These are phyloP conservation scores for Ilex aquifolium DNA, from an alignment of 257 asterid genomes.

Conservation along the genomic window DNA sequence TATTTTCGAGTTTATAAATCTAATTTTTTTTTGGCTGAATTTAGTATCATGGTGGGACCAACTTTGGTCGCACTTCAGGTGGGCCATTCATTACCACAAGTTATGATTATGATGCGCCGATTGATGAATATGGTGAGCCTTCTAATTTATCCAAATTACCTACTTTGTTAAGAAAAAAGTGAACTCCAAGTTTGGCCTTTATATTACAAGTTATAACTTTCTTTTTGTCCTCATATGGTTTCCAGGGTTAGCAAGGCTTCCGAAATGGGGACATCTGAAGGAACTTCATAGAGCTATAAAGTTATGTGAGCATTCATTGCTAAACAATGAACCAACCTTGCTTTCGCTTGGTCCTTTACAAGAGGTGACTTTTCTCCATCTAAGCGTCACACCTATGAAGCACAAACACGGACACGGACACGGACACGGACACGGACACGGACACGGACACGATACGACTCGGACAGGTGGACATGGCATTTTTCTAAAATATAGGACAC, in stretches of 20 bases:
- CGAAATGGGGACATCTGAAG: slow-evolving; percentile 94
- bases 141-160: neutral
- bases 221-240: slow-evolving; percentile 19
- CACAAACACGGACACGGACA: too few relatives aligned
- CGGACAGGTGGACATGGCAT: too few relatives aligned
- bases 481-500: too few relatives aligned
- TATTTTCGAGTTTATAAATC: neutral
- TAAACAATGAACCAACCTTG: slow-evolving; percentile 40
- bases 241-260: slow-evolving; percentile 77
- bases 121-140: slow-evolving; percentile 80
- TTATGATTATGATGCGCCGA: slow-evolving; percentile 94
- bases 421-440: too few relatives aligned
- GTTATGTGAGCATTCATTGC: slow-evolving; percentile 60
- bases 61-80: slow-evolving; percentile 95
- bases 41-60: slow-evolving; percentile 96
- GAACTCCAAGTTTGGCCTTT: slow-evolving; percentile 4
- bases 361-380: slow-evolving; percentile 44
- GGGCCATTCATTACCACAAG: slow-evolving; percentile 96
- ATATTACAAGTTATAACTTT: slow-evolving; percentile 7
- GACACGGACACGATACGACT: too few relatives aligned
- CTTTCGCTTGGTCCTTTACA: slow-evolving; percentile 64
- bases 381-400: neutral
- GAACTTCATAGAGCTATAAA: slow-evolving; percentile 83
- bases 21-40: slow-evolving; percentile 13
- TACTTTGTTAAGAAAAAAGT: slow-evolving; percentile 3